Evolutionary conservation across 2,329 filamentous ascomycete species (phyloP), one percentile per base, ranked within the genome.

Genomic region (Penicillium vulpinum): DNA sequence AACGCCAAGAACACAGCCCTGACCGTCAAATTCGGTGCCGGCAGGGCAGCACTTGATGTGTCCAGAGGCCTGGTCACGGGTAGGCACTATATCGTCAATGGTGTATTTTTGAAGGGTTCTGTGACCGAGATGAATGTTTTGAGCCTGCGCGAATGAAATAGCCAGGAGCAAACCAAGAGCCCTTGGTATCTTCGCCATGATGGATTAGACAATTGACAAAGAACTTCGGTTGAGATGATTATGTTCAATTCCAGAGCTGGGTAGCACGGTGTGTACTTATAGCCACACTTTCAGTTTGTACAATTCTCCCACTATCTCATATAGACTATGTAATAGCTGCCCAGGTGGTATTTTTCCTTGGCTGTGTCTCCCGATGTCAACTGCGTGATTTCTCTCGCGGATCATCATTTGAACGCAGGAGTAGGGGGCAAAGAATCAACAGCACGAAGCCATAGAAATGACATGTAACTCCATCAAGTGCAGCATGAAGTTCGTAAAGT

Each of bases 21-120:
- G 38, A 5, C 52, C 52, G 43, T 49, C 52, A 28, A 54, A 54
- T 18, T 43, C 52, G 9, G 44, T 49, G n/a, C 52, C 52, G 11
- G 31, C 13, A 6, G 52, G 52, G 5, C 52, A 54, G 21, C 52
- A 54, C 36, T 54, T 54, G n/a, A 54, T 36, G 22, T 54, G 45
- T 7, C 45, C 52, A 38, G 52, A 49, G 16, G 52, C 22, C 33
- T 24, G 44, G 38, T 54, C 52, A 44, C 44, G 48, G 35, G 52
- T 44, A 10, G 45, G 52, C 15, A 54, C 41, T 22, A 49, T 54
- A 31, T 54, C 52, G 31, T 54, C 45, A n/a, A 49, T 36, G 18
- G 52, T 49, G n/a, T 48, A 49, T n/a, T 39, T 49, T 35, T 44
- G 52, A 13, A 26, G 18, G 28, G 44, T 9, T 16, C 15, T 44